Conservation (phyloP, 176 grass and related monocot genomes). For the Oryza australiensis region DNA sequence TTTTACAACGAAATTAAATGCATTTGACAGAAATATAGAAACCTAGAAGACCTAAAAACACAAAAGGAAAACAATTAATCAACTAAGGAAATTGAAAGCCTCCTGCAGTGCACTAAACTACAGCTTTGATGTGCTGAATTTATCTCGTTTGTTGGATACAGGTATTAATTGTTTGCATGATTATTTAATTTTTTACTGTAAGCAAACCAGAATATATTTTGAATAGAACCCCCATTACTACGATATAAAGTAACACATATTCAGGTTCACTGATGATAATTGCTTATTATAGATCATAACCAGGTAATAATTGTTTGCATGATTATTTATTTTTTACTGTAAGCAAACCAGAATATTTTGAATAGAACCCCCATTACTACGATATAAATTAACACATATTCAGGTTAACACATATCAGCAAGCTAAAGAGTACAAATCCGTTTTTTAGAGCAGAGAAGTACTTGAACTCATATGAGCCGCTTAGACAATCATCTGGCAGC, state of each 20-base stretch:
- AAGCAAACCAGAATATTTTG: not conserved
- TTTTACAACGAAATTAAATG: not conserved
- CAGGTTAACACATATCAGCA: not conserved
- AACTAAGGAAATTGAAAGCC: not conserved
- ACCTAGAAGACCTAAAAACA: constrained; percentile 5
- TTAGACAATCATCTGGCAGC: not conserved
- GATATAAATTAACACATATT: not conserved
- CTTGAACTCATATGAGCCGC: not conserved
- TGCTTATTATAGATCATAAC: not conserved
- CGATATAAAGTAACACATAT: not conserved
- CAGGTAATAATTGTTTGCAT: too few relatives aligned
- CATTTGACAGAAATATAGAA: not conserved
- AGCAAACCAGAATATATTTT: not conserved
- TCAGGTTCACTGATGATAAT: not conserved
- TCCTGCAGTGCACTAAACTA: not conserved
- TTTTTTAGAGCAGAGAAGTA: not conserved
- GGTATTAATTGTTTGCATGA: constrained; percentile 3
- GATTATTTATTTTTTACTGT: not conserved
- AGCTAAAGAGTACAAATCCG: not conserved
- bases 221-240: not conserved
- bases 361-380: not conserved
- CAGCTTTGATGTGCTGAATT: not conserved
- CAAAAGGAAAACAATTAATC: not conserved
- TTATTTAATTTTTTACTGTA: not conserved
- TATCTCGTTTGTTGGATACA: not conserved